These are phyloP conservation scores for Lactarius quietus DNA, from an alignment of 768 basidiomycete genomes.

Conservation along the genomic window DNA sequence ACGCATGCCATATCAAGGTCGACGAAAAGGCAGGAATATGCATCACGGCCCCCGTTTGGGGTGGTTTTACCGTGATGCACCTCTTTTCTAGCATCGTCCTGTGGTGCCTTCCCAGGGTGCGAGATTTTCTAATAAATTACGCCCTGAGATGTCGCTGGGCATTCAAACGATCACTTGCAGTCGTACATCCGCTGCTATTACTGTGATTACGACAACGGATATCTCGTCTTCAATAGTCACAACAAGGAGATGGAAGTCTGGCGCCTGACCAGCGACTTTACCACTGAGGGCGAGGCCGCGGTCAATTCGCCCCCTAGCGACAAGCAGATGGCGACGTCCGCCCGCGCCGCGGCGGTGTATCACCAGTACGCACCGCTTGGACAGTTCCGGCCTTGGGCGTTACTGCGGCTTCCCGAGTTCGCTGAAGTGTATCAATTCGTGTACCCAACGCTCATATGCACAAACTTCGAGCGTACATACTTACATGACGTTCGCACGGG, in stretches of 20 bases:
- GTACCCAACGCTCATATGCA: conserved; percentile 59
- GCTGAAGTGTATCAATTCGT: conserved; percentile 65
- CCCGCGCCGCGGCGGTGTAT: conserved; percentile 26
- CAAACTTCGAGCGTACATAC: conserved; percentile 43
- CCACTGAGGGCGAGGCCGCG: conserved; percentile 8
- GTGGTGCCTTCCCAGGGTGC: conserved; percentile 59
- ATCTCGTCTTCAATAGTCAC: conserved; percentile 69
- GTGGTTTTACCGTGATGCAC: conserved; percentile 59
- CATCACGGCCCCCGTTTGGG: conserved; percentile 51
- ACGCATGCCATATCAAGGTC: conserved; percentile 72
- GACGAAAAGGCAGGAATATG: conserved; percentile 60
- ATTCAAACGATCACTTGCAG: conserved; percentile 32
- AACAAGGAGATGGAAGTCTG: conserved; percentile 66
- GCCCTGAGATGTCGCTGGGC: too few species aligned
- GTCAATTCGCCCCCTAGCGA: conserved; percentile 14
- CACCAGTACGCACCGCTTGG: conserved; percentile 35
- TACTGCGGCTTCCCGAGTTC: conserved; percentile 45
- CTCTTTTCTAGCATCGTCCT: conserved; percentile 45
- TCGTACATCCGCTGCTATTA: conserved; percentile 53
- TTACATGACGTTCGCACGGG: conserved; percentile 60
- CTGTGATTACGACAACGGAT: conserved; percentile 70
- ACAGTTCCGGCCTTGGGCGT: conserved; percentile 60
- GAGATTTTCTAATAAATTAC: conserved; percentile 21
- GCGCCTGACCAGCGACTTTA: conserved; percentile 42
- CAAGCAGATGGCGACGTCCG: conserved; percentile 32